A percentile compares a stretch with the other conserved stretches of the same genome.
These are phyloP conservation scores for Helichrysum umbraculigerum DNA, from an alignment of 129 eudicot species.

Conservation along the genomic window DNA sequence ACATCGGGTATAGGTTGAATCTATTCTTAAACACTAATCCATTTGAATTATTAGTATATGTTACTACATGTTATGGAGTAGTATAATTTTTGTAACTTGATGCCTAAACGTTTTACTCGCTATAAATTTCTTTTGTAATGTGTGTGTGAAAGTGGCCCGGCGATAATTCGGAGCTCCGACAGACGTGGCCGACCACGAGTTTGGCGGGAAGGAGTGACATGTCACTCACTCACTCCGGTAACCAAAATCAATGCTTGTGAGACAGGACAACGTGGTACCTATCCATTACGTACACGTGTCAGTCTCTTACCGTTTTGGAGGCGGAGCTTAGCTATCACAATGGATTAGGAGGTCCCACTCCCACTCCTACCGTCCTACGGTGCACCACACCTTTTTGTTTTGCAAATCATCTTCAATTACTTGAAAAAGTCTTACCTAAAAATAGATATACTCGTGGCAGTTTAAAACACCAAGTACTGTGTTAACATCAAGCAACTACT, in stretches of 20 bases:
- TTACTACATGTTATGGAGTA: too few species aligned
- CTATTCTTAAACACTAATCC: too few species aligned
- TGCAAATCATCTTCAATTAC: not conserved
- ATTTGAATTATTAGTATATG: too few species aligned
- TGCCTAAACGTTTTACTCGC: too few species aligned
- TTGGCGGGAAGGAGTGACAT: conserved; percentile 22
- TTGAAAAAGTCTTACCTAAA: too few species aligned
- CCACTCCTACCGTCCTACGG: conserved; percentile 5
- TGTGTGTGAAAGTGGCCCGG: not conserved
- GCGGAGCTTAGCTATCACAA: conserved; percentile 40
- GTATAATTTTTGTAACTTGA: too few species aligned
- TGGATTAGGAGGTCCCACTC: conserved; percentile 20
- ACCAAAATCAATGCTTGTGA: conserved; percentile 13
- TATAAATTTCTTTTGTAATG: too few species aligned
- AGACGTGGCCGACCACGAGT: conserved; percentile 3
- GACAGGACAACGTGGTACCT: conserved; percentile 29
- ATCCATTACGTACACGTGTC: conserved; percentile 39
- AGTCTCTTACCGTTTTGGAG: conserved; percentile 25
- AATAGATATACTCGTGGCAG: too few species aligned
- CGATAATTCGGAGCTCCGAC: not conserved
- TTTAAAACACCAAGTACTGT: too few species aligned
- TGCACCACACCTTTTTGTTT: conserved; percentile 28
- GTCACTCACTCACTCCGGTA: conserved; percentile 18
- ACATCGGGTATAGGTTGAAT: too few species aligned
- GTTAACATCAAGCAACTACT: too few species aligned